Evolutionary conservation across 225 moss, liverwort and hornwort species (phyloP), one percentile per base, ranked within the genome.

Genomic region (Thuidium tamariscinum): DNA sequence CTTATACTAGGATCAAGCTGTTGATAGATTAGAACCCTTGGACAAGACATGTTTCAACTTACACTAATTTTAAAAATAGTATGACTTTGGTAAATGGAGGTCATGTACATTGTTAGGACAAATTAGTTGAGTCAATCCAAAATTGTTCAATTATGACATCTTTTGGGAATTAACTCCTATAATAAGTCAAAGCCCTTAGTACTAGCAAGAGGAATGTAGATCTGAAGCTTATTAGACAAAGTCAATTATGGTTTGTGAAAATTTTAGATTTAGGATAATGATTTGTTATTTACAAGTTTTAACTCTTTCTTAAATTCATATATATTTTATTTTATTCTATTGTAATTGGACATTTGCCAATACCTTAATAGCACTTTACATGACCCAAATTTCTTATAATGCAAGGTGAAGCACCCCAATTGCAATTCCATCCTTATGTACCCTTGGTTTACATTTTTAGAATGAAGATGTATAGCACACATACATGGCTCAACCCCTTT

Each of bases 111-210:
- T 74, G 20, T 12, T 49, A 49, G 20, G 20, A 72, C 4, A 11
- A 48, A 32, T 32, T 5, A 30, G 0, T 30, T 48, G 4, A 19
- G 1, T 19, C 48, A 48, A 48, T 32, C 0, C 0, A 4, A 6
- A 73, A 32, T 73, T 27, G 4, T 32, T 12, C n/a, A n/a, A n/a
- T n/a, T n/a, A n/a, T 20, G 0, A 21, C 0, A 1, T 34, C 21
- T 2, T 49, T 44, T 5, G 0, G 4, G 0, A 34, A 3, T 12
- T 21, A 49, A 20, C 0, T 21, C 1, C 8, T 21, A 51, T 51
- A 51, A 13, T 14, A 34, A 20, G 5, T n/a, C n/a, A n/a, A n/a
- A 51, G 13, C 2, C 34, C 0, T 21, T 34, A 21, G 13, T 32
- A 12, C 1, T 13, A 13, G 13, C 8, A 0, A 7, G 4, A 2